phyloP scores from a whole-genome alignment of 306 rosid species.

The Vigna mungo region DNA sequence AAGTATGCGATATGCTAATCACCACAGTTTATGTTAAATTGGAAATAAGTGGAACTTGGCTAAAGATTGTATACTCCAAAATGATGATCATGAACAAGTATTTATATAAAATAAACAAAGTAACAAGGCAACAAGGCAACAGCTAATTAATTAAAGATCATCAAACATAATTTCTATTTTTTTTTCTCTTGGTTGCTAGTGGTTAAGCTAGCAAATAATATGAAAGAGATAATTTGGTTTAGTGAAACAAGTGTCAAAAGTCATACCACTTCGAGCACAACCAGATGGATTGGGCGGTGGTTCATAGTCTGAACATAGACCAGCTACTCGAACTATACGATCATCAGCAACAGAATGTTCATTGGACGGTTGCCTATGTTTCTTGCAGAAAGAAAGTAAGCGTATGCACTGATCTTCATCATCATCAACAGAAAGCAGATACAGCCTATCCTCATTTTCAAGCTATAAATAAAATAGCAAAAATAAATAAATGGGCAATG shows the following conservation, averaged over 20 bases:
- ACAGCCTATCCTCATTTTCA: constrained; percentile 95
- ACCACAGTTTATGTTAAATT: constrained; percentile 8
- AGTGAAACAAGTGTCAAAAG: constrained; percentile 36
- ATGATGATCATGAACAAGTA: constrained; percentile 13
- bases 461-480: constrained; percentile 63
- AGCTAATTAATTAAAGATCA: background rate
- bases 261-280: constrained; percentile 95
- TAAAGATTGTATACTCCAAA: background rate
- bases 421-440: constrained; percentile 89
- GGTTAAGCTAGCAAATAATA: constrained; percentile 35
- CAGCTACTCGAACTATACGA: constrained; percentile 61
- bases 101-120: background rate
- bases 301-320: constrained; percentile 79
- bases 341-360: constrained; percentile 80
- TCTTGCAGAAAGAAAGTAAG: constrained; percentile 94
- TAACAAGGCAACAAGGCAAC: constrained; percentile 27
- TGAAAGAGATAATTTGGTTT: constrained; percentile 7
- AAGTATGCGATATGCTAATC: constrained; percentile 17
- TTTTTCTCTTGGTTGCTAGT: constrained; percentile 7
- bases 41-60: background rate
- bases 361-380: constrained; percentile 92
- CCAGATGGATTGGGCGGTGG: constrained; percentile 93
- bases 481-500: constrained; percentile 33
- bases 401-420: constrained; percentile 98
- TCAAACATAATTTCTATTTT: background rate